phyloP scores from a whole-genome alignment of 192 early-diverging fungal genomes.

The Coemansia umbellata region DNA sequence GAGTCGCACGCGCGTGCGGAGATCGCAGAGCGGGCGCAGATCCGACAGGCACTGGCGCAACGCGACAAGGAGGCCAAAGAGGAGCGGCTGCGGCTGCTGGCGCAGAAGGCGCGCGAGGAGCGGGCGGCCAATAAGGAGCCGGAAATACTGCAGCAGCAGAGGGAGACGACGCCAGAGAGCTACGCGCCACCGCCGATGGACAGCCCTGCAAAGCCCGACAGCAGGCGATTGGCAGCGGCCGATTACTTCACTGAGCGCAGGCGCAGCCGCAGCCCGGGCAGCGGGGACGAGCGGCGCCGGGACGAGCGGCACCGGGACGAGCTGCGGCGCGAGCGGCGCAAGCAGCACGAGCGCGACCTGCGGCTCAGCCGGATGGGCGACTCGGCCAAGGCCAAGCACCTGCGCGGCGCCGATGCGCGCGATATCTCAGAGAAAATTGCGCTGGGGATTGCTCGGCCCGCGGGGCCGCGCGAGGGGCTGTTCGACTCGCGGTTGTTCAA shows the following conservation, averaged over 20 bases:
- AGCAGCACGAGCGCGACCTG: slow-evolving; percentile 81
- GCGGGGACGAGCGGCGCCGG: slow-evolving; percentile 1
- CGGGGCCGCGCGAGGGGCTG: slow-evolving; percentile 83
- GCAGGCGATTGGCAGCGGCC: slow-evolving; percentile 7
- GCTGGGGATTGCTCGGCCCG: slow-evolving; percentile 90
- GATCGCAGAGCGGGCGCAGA: slow-evolving; percentile 83
- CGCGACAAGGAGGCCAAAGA: slow-evolving; percentile 96
- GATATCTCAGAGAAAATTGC: slow-evolving; percentile 99
- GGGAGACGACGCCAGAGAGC: not conserved
- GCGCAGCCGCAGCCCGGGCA: slow-evolving; percentile 12
- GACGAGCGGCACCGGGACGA: slow-evolving; percentile 77
- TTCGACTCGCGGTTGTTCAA: slow-evolving; percentile 96
- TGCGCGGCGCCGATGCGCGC: slow-evolving; percentile 61
- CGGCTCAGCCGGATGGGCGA: slow-evolving; percentile 86
- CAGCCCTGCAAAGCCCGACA: not conserved
- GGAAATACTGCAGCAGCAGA: slow-evolving; percentile 26
- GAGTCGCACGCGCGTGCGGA: slow-evolving; percentile 93
- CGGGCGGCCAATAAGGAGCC: too few relatives aligned
- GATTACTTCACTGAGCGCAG: slow-evolving; percentile 28
- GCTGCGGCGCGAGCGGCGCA: slow-evolving; percentile 74
- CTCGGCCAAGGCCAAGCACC: slow-evolving; percentile 76
- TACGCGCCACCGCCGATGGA: slow-evolving; percentile 21
- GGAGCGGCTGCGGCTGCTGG: slow-evolving; percentile 78
- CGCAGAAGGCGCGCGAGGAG: slow-evolving; percentile 94
- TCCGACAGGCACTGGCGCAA: slow-evolving; percentile 86